phyloP scores from a whole-genome alignment of 371 early-diverging fungal species.

The Circinella umbellata region DNA sequence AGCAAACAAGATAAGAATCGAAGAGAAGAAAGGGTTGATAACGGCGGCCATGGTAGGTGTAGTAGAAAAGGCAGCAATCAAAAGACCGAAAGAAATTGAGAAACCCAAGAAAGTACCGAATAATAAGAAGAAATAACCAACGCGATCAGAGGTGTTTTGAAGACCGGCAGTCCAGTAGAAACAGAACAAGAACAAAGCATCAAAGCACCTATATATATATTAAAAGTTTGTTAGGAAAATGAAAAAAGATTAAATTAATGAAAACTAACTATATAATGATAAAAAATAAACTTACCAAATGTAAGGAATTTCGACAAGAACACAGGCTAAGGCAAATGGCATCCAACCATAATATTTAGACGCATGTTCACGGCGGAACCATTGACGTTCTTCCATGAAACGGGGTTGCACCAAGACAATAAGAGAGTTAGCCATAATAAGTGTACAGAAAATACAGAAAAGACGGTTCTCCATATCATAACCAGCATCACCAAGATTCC shows the following conservation, averaged over 20 bases:
- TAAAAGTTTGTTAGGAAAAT: background rate
- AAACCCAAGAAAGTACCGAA: slow-evolving; percentile 66
- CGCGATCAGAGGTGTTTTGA: slow-evolving; percentile 50
- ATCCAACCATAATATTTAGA: slow-evolving; percentile 76
- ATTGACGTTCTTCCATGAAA: slow-evolving; percentile 71
- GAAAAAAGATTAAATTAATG: slow-evolving; percentile 1
- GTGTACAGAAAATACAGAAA: slow-evolving; percentile 75
- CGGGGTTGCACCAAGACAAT: slow-evolving; percentile 78
- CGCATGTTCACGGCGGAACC: slow-evolving; percentile 76
- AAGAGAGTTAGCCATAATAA: slow-evolving; percentile 67
- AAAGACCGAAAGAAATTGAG: slow-evolving; percentile 70
- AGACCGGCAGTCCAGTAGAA: slow-evolving; percentile 80
- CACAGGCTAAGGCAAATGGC: slow-evolving; percentile 62
- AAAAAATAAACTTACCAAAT: slow-evolving; percentile 23
- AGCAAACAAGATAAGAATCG: slow-evolving; percentile 73
- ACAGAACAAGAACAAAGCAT: slow-evolving; percentile 63
- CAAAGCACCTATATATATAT: slow-evolving; percentile 28
- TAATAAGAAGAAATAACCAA: slow-evolving; percentile 68
- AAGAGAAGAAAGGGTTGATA: slow-evolving; percentile 75
- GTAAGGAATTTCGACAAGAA: slow-evolving; percentile 70
- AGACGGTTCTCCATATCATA: slow-evolving; percentile 66
- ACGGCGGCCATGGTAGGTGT: slow-evolving; percentile 74
- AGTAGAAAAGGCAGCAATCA: slow-evolving; percentile 53
- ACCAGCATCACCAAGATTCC: slow-evolving; percentile 58
- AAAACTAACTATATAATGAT: background rate